phyloP scores from a whole-genome alignment of 306 rosid species.

The Malus sieversii region DNA sequence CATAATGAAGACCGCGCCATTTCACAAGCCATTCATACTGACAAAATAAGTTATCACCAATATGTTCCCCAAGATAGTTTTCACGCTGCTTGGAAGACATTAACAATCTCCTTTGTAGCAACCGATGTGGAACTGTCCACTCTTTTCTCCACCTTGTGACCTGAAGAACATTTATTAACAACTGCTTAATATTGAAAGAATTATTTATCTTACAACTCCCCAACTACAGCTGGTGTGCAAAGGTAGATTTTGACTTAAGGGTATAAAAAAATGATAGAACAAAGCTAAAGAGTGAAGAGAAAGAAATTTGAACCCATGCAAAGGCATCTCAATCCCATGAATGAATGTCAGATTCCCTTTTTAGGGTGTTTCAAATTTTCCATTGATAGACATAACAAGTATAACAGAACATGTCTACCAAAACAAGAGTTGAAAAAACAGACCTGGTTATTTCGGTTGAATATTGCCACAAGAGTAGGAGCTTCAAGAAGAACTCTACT shows the following conservation, averaged over 20 bases:
- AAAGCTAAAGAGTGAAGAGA: background rate
- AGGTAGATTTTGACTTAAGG: background rate
- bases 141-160: constrained; percentile 34
- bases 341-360: background rate
- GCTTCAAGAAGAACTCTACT: constrained; percentile 46
- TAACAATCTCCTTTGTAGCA: constrained; percentile 46
- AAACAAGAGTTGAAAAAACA: background rate
- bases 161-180: constrained; percentile 21
- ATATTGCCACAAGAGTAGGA: constrained; percentile 40
- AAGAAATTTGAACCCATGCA: background rate
- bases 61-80: constrained; percentile 18
- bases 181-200: background rate
- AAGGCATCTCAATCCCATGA: constrained; percentile 2
- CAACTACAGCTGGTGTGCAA: background rate
- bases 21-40: constrained; percentile 64
- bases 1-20: constrained; percentile 63
- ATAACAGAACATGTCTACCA: background rate
- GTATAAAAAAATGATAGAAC: background rate
- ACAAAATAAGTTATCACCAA: constrained; percentile 25
- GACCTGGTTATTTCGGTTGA: constrained; percentile 46
- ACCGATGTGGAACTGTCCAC: constrained; percentile 61
- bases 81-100: constrained; percentile 22
- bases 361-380: background rate
- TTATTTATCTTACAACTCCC: background rate
- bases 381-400: background rate